A percentile compares a stretch with the other conserved stretches of the same genome.
Evolutionary conservation across 441 rosid species (phyloP).

Genomic region (Iberis amara): DNA sequence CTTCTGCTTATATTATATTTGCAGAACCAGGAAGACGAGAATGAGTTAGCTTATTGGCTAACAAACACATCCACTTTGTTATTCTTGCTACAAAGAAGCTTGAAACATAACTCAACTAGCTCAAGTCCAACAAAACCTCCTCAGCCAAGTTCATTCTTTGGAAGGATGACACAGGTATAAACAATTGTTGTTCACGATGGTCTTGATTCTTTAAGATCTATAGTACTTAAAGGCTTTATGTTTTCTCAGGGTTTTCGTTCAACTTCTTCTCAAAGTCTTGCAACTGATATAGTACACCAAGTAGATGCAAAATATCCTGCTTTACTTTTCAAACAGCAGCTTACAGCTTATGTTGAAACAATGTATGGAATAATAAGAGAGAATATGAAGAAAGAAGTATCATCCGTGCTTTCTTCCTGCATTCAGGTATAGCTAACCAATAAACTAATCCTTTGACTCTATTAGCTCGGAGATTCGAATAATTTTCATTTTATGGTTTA

Average conservation of each 20-base stretch:
- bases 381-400: conserved; percentile 65
- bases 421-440: conserved; percentile 52
- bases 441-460: conserved; percentile 6
- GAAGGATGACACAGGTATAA: conserved; percentile 81
- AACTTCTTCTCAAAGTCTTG: conserved; percentile 60
- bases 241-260: conserved; percentile 72
- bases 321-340: conserved; percentile 86
- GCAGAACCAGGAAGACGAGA: conserved; percentile 71
- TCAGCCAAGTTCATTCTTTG: conserved; percentile 65
- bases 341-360: conserved; percentile 82
- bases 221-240: conserved; percentile 8
- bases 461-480: conserved; percentile 5
- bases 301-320: conserved; percentile 95
- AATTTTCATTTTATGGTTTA: conserved; percentile 16
- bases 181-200: conserved; percentile 3
- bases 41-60: conserved; percentile 84
- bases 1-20: conserved; percentile 24
- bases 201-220: neutral
- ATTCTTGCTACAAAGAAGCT: conserved; percentile 75
- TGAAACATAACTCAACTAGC: conserved; percentile 45
- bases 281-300: conserved; percentile 49
- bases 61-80: conserved; percentile 67
- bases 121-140: conserved; percentile 58
- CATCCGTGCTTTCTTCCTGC: conserved; percentile 54
- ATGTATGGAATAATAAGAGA: conserved; percentile 80